A percentile compares a stretch with the other conserved stretches of the same genome.
Conservation (phyloP, 2,329 filamentous ascomycete genomes). For the Verticillium dahliae region DNA sequence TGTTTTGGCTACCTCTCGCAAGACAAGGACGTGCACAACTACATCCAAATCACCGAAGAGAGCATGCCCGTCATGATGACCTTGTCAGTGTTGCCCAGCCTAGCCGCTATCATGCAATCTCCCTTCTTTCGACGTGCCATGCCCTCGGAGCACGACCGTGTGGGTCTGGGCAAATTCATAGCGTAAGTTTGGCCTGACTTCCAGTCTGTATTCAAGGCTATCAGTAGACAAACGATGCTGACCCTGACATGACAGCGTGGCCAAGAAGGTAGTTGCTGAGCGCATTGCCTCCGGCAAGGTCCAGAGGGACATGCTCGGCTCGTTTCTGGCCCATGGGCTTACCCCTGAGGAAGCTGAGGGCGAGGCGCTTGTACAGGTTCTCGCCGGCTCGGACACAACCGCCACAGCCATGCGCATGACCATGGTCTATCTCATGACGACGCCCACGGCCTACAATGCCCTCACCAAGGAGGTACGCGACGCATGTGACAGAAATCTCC, state of each 20-base stretch:
- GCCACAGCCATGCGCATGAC: constrained; percentile 33
- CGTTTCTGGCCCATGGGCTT: constrained; percentile 32
- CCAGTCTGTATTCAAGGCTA: not conserved
- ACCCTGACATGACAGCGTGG: constrained; percentile 8
- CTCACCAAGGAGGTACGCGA: constrained; percentile 42
- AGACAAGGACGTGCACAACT: constrained; percentile 41
- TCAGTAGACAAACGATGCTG: not conserved
- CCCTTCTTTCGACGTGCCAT: constrained; percentile 31
- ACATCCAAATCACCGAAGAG: constrained; percentile 35
- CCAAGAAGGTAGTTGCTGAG: constrained; percentile 15
- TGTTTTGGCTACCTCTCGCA: constrained; percentile 41
- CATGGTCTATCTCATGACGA: constrained; percentile 44
- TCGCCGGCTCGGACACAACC: constrained; percentile 31
- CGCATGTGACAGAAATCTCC: constrained; percentile 13
- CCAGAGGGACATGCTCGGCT: constrained; percentile 31
- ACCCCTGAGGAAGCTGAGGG: constrained; percentile 19
- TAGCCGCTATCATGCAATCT: constrained; percentile 34
- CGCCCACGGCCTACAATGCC: constrained; percentile 35
- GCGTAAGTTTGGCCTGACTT: constrained; percentile 13
- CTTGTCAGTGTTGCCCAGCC: constrained; percentile 32
- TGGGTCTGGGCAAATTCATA: constrained; percentile 31
- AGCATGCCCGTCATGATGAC: constrained; percentile 36
- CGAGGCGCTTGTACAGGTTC: constrained; percentile 24
- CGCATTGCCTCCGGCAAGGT: constrained; percentile 13
- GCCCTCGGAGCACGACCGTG: constrained; percentile 30